Evolutionary conservation across 2,329 filamentous ascomycete genomes (phyloP).

Genomic region (Xylariaceae sp.): DNA sequence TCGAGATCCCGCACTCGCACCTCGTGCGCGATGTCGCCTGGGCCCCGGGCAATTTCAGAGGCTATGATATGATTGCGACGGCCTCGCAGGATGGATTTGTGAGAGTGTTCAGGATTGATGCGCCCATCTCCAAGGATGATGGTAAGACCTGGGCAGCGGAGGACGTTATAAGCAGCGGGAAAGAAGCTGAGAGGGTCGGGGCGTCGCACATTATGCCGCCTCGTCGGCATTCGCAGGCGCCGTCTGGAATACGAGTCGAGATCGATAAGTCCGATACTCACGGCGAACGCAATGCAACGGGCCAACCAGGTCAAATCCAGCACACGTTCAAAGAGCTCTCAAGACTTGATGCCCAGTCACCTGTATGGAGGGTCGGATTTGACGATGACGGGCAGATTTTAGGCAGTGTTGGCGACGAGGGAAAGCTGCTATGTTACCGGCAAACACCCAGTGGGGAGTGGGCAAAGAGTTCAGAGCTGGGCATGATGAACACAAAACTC

Average conservation of each 20-base stretch:
- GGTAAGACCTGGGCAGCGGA: slow-evolving; percentile 46
- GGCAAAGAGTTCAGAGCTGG: slow-evolving; percentile 56
- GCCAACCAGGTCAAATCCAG: slow-evolving; percentile 59
- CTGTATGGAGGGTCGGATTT: slow-evolving; percentile 72
- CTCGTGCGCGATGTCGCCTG: slow-evolving; percentile 85
- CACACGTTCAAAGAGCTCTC: slow-evolving; percentile 61
- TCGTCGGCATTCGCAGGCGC: slow-evolving; percentile 32
- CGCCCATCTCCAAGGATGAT: slow-evolving; percentile 44
- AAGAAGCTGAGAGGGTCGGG: slow-evolving; percentile 12
- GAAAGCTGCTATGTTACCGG: slow-evolving; percentile 57
- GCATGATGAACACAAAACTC: slow-evolving; percentile 53
- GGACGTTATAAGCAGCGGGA: slow-evolving; percentile 39
- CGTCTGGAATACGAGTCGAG: slow-evolving; percentile 48
- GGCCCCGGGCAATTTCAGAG: slow-evolving; percentile 85
- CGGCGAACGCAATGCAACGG: slow-evolving; percentile 48
- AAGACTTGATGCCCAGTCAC: slow-evolving; percentile 60
- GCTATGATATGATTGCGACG: slow-evolving; percentile 85
- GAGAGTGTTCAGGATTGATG: slow-evolving; percentile 77
- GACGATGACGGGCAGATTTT: slow-evolving; percentile 66
- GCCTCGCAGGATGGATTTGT: slow-evolving; percentile 89
- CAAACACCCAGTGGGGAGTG: slow-evolving; percentile 54
- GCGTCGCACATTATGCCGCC: slow-evolving; percentile 9
- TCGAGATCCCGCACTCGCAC: slow-evolving; percentile 68
- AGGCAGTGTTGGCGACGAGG: slow-evolving; percentile 72
- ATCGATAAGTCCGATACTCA: slow-evolving; percentile 45